phyloP scores from a whole-genome alignment of 2,329 filamentous ascomycete genomes.

The Madurella fahalii region DNA sequence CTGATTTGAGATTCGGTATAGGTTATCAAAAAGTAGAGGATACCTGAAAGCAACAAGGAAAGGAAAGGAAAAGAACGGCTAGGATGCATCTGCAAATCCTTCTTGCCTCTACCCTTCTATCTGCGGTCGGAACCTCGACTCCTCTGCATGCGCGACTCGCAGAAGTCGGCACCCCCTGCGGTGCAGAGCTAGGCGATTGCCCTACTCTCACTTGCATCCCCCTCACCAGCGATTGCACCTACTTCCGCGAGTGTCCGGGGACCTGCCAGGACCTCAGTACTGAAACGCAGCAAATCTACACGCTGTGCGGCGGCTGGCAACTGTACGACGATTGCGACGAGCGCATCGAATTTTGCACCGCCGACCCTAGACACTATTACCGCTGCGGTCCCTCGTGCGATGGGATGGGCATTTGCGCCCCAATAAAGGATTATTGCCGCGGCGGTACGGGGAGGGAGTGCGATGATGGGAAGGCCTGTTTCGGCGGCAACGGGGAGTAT shows the following conservation, averaged over 20 bases:
- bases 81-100: not conserved
- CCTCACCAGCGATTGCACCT: conserved; percentile 12
- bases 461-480: conserved; percentile 11
- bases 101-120: not conserved
- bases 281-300: conserved; percentile 13
- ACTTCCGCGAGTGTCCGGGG: conserved; percentile 5
- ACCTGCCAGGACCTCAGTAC: conserved; percentile 15
- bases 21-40: too few species aligned
- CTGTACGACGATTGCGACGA: conserved; percentile 17
- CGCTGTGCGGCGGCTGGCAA: conserved; percentile 15
- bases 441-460: conserved; percentile 1
- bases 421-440: conserved; percentile 7
- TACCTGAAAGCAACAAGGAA: too few species aligned
- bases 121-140: not conserved
- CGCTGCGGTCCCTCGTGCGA: conserved; percentile 16
- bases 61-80: not conserved
- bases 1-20: too few species aligned
- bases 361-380: conserved; percentile 7
- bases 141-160: not conserved
- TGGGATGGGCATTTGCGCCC: conserved; percentile 13
- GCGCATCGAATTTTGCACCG: conserved; percentile 8
- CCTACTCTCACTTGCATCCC: conserved; percentile 17
- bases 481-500: not conserved
- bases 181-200: conserved; percentile 10
- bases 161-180: conserved; percentile 5